A percentile compares a stretch with the other conserved stretches of the same genome.
phyloP scores from a whole-genome alignment of 1,139 yeast species.

The Magnusiomyces suaveolens region DNA sequence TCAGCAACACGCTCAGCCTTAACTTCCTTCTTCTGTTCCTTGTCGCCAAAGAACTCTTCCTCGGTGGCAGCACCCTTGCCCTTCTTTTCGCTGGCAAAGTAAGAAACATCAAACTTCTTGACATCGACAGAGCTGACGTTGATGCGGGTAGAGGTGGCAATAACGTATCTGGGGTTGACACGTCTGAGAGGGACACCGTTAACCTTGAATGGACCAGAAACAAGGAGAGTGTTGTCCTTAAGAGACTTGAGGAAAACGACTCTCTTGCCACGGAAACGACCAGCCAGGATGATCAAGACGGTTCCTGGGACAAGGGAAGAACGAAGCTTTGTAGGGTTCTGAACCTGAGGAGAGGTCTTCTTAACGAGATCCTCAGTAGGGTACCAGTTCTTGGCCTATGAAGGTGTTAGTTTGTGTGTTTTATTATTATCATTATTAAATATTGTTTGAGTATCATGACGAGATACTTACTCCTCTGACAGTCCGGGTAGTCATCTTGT shows the following conservation, averaged over 20 bases:
- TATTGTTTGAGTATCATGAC: neutral
- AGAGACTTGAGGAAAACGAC: slow-evolving; percentile 96
- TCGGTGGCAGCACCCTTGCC: slow-evolving; percentile 76
- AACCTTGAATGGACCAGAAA: slow-evolving; percentile 98
- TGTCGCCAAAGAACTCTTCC: slow-evolving; percentile 91
- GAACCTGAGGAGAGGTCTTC: slow-evolving; percentile 52
- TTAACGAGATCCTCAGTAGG: slow-evolving; percentile 87
- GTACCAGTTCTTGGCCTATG: slow-evolving; percentile 78
- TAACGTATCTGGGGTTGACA: slow-evolving; percentile 97
- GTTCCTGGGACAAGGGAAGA: slow-evolving; percentile 98
- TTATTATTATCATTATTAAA: neutral
- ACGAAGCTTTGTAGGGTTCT: slow-evolving; percentile 93
- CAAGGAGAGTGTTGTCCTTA: slow-evolving; percentile 97
- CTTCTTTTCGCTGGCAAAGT: slow-evolving; percentile 94
- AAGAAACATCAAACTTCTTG: slow-evolving; percentile 86
- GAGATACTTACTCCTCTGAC: slow-evolving; percentile 31
- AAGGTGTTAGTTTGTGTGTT: neutral
- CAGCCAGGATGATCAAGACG: slow-evolving; percentile 95
- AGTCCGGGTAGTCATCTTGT: slow-evolving; percentile 31
- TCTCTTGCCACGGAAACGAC: slow-evolving; percentile 99
- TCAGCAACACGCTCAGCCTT: slow-evolving; percentile 95
- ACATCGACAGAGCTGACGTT: slow-evolving; percentile 73
- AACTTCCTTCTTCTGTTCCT: slow-evolving; percentile 72
- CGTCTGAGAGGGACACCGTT: slow-evolving; percentile 99
- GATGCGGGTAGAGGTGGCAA: slow-evolving; percentile 95